phyloP scores from a whole-genome alignment of 495 filamentous ascomycete genomes.

The Aspergillus baeticus region DNA sequence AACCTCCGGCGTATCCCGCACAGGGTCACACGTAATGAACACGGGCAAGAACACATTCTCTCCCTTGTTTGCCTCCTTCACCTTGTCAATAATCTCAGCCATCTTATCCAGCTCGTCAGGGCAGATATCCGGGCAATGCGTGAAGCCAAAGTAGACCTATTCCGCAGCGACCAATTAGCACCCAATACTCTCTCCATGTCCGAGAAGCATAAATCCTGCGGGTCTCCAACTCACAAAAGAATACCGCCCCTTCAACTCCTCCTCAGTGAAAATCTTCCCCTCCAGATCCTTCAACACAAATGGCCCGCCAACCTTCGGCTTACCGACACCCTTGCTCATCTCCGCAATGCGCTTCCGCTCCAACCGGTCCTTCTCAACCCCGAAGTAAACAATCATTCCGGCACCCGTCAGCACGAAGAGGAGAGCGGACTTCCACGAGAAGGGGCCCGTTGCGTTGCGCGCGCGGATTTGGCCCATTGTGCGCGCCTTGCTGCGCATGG shows the following conservation, averaged over 20 bases:
- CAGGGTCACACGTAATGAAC: conserved; percentile 95
- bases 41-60: conserved; percentile 64
- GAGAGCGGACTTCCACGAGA: conserved; percentile 84
- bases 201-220: too few relatives aligned
- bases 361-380: conserved; percentile 83
- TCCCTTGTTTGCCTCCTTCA: conserved; percentile 50
- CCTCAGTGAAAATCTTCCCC: conserved; percentile 69
- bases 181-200: too few relatives aligned
- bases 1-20: conserved; percentile 80
- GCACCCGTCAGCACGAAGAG: conserved; percentile 79
- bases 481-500: conserved; percentile 25
- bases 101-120: conserved; percentile 99
- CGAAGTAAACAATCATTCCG: conserved; percentile 85
- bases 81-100: conserved; percentile 86
- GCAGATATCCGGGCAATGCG: conserved; percentile 97
- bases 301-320: conserved; percentile 86
- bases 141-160: conserved; percentile 96
- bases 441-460: conserved; percentile 57
- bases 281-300: conserved; percentile 82
- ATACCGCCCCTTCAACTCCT: conserved; percentile 84
- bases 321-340: conserved; percentile 86
- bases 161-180: background rate
- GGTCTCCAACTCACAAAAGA: conserved; percentile 65
- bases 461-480: conserved; percentile 46
- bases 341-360: conserved; percentile 83